These are phyloP conservation scores for Phaeomoniella chlamydospora DNA, from an alignment of 2,329 filamentous ascomycete species.

Conservation along the genomic window DNA sequence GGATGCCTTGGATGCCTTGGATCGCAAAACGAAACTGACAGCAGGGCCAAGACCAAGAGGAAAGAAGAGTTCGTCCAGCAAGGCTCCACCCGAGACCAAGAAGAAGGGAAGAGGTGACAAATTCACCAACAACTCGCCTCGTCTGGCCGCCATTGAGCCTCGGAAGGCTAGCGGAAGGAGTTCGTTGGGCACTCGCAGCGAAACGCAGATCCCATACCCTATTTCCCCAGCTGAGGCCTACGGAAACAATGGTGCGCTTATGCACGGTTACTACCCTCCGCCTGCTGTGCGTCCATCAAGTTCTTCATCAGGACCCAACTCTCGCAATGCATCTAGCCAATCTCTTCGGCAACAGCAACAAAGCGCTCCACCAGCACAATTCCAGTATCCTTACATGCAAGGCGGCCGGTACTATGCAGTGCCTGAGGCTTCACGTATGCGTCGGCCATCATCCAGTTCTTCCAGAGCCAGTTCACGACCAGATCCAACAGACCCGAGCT, in stretches of 20 bases:
- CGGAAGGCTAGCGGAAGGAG: conserved; percentile 9
- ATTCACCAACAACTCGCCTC: conserved; percentile 8
- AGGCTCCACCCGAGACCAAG: conserved; percentile 12
- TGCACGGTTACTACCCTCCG: conserved; percentile 23
- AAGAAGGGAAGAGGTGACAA: conserved; percentile 6
- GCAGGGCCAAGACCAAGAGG: conserved; percentile 12
- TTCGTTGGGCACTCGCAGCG: conserved; percentile 11
- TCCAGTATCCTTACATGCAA: conserved; percentile 11
- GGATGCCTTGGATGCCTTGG: conserved; percentile 54
- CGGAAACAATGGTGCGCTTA: conserved; percentile 28
- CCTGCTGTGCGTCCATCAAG: conserved; percentile 18
- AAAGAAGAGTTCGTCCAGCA: conserved; percentile 11
- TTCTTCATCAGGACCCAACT: conserved; percentile 22
- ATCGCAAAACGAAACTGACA: conserved; percentile 33
- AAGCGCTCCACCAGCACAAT: conserved; percentile 18
- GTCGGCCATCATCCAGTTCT: conserved; percentile 20
- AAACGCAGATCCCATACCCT: conserved; percentile 6
- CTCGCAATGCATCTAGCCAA: conserved; percentile 26
- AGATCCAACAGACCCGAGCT: conserved; percentile 33
- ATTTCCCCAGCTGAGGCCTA: conserved; percentile 19
- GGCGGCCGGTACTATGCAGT: conserved; percentile 14
- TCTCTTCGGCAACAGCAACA: conserved; percentile 21
- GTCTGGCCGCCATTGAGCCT: conserved; percentile 4
- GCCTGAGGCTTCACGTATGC: conserved; percentile 20
- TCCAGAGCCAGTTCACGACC: conserved; percentile 20